Percentiles rank a stretch among this genome's conserved stretches.
Evolutionary conservation across 2,329 filamentous ascomycete species (phyloP).

Genomic region (Fusarium sacchari): DNA sequence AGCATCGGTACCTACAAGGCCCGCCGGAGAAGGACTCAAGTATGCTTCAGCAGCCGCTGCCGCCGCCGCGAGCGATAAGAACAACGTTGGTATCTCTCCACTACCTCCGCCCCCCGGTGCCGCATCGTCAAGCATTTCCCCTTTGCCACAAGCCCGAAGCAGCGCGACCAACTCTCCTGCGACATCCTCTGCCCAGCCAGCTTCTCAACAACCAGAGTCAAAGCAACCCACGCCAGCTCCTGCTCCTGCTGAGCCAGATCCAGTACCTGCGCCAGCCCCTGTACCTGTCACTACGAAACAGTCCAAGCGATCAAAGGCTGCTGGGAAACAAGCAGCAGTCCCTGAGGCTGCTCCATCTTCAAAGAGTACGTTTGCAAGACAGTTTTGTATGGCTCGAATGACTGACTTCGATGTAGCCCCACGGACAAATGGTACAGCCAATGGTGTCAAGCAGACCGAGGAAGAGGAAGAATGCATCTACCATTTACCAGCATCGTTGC

Average conservation of each 20-base stretch:
- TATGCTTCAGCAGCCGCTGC: constrained; percentile 97
- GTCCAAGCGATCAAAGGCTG: constrained; percentile 55
- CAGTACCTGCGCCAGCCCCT: constrained; percentile 33
- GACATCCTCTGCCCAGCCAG: constrained; percentile 58
- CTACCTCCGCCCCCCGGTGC: constrained; percentile 87
- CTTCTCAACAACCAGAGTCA: constrained; percentile 49
- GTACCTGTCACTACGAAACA: constrained; percentile 45
- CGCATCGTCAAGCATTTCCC: constrained; percentile 54
- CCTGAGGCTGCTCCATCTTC: constrained; percentile 56
- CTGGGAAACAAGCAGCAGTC: constrained; percentile 56
- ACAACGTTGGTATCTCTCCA: constrained; percentile 91
- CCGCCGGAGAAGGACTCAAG: constrained; percentile 90
- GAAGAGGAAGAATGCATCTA: constrained; percentile 84
- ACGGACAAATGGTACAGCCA: constrained; percentile 62
- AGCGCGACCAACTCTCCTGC: constrained; percentile 67
- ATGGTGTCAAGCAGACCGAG: constrained; percentile 59
- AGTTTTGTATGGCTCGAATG: not conserved
- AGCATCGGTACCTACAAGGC: constrained; percentile 83
- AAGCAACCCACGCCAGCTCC: constrained; percentile 47
- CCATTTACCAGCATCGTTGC: constrained; percentile 87
- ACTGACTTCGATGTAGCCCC: constrained; percentile 45
- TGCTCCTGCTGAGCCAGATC: constrained; percentile 39
- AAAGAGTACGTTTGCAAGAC: constrained; percentile 52
- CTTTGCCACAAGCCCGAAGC: constrained; percentile 64
- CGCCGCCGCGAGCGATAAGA: constrained; percentile 86